Evolutionary conservation across 345 rosid species (phyloP), one percentile per base, ranked within the genome.

Genomic region (Cardamine resedifolia): DNA sequence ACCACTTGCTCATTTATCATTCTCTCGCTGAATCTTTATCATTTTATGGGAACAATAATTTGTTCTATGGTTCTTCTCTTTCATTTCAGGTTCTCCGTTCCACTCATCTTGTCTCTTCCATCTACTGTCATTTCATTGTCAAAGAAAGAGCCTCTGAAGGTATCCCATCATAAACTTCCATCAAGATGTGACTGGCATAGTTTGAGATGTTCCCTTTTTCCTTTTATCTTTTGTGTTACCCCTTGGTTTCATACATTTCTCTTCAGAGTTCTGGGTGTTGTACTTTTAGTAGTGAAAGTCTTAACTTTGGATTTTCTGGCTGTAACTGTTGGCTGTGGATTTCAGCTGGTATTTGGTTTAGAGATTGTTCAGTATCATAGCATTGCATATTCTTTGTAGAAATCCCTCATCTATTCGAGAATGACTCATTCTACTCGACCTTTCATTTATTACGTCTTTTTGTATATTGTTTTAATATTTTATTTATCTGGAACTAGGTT

Each of bases 21-120:
- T n/a, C 27, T 55, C 14, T 44, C 5, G 7, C 45, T 68, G 58
- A 43, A 68, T 43, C 27, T 36, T 20, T 26, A 33, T 57, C 48
- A 48, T 55, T 26, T 10, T 20, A 63, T 55, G 27, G 50, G 45
- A 33, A 53, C 41, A 34, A 36, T 56, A 49, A 76, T 65, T 1
- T 77, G 45, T 41, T 68, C 1, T 61, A 34, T 60, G 47, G 74
- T 53, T 38, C 49, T 71, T 71, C 20, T 43, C 14, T 80, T 33
- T 31, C 68, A 51, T 44, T 83, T 79, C 86, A 94, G 97, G 80
- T 75, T 90, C 75, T 77, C 89, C 65, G 85, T 91, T 76, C 98
- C 99, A 6, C 78, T 95, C 73, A 90, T 95, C 73, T 59, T 95
- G 60, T 85, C 98, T 51, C 86, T 88, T 77, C 94, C 99, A 69